phyloP scores from a whole-genome alignment of 495 filamentous ascomycete species.

The Penicillium herquei region DNA sequence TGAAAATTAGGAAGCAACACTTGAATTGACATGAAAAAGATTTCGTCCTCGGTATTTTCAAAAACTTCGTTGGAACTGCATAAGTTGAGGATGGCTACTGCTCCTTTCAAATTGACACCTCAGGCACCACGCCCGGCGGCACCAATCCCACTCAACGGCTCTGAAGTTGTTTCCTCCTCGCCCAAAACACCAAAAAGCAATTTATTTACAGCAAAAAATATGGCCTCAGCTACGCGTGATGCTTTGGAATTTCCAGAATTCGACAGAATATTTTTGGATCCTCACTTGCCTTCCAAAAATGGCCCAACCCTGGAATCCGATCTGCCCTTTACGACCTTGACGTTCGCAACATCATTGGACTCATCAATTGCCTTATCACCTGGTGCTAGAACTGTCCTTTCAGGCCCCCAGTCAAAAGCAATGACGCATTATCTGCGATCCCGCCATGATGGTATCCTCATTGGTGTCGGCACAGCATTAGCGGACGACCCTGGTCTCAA shows the following conservation, averaged over 20 bases:
- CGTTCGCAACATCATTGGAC: slow-evolving; percentile 87
- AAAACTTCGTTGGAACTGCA: too few species aligned
- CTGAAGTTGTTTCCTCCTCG: background rate
- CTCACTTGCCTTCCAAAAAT: slow-evolving; percentile 38
- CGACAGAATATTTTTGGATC: slow-evolving; percentile 40
- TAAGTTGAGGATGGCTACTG: too few species aligned
- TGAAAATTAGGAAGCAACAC: too few species aligned
- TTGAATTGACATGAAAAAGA: too few species aligned
- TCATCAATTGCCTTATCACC: slow-evolving; percentile 69
- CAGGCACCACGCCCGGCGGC: slow-evolving; percentile 1
- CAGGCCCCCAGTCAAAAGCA: slow-evolving; percentile 76
- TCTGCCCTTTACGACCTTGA: slow-evolving; percentile 68
- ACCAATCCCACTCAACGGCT: background rate
- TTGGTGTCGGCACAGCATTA: slow-evolving; percentile 82
- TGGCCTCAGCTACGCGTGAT: slow-evolving; percentile 23
- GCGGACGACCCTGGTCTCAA: slow-evolving; percentile 86
- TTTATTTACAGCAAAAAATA: background rate
- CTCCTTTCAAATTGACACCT: too few species aligned
- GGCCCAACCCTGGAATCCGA: slow-evolving; percentile 13
- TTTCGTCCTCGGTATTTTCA: too few species aligned
- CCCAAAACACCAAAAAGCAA: too few species aligned
- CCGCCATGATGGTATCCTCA: slow-evolving; percentile 77
- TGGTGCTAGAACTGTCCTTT: slow-evolving; percentile 72
- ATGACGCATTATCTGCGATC: slow-evolving; percentile 92
- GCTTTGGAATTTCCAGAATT: slow-evolving; percentile 38